Conservation (phyloP, 1,284 basidiomycete genomes). For the Polyporus tsugae region DNA sequence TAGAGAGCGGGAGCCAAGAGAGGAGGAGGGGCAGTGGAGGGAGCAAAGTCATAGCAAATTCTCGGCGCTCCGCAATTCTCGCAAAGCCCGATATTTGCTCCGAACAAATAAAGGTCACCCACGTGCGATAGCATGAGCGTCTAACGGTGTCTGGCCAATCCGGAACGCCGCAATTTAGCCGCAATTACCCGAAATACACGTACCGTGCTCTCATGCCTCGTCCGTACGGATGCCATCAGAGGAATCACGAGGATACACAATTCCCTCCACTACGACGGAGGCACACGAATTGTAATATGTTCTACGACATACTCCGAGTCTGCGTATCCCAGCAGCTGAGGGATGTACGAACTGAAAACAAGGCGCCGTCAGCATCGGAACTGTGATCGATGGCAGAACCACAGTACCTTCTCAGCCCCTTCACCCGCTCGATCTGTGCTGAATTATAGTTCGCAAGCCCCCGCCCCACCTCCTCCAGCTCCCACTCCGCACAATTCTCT, state of each 20-base stretch:
- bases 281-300: conserved; percentile 78
- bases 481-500: conserved; percentile 63
- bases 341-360: conserved; percentile 75
- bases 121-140: conserved; percentile 29
- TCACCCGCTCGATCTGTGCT: conserved; percentile 88
- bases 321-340: conserved; percentile 87
- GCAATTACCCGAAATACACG: neutral
- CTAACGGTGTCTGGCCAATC: conserved; percentile 1
- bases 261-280: conserved; percentile 38
- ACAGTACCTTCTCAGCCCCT: conserved; percentile 87
- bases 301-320: conserved; percentile 98
- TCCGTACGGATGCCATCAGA: neutral
- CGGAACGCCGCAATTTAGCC: conserved; percentile 3
- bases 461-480: conserved; percentile 90
- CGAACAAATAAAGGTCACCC: conserved; percentile 39
- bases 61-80: conserved; percentile 34
- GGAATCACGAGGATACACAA: conserved; percentile 12
- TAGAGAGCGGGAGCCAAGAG: conserved; percentile 24
- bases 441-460: conserved; percentile 97
- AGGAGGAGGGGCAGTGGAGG: conserved; percentile 12
- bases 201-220: neutral
- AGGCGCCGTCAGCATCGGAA: conserved; percentile 14
- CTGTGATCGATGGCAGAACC: conserved; percentile 13
- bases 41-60: conserved; percentile 23
- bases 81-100: conserved; percentile 38